A percentile compares a stretch with the other conserved stretches of the same genome.
Evolutionary conservation across 331 rosid species (phyloP).

Genomic region (Ulmus americana): DNA sequence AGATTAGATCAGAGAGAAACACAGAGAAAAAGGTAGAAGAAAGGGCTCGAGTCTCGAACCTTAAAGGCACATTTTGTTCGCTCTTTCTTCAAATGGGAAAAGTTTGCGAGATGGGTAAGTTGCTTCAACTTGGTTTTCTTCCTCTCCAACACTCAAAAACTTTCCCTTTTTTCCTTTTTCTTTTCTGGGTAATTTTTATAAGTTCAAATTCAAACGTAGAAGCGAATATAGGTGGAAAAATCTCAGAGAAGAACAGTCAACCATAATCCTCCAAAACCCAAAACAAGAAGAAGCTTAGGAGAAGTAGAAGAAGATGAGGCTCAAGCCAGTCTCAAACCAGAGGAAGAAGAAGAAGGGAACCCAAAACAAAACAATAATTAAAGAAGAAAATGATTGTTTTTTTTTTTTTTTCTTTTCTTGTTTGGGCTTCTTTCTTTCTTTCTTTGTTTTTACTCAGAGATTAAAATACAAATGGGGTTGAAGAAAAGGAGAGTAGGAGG

Average conservation of each 20-base stretch:
- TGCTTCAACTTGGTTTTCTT: conserved; percentile 3
- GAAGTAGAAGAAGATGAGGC: not conserved
- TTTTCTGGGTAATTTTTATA: not conserved
- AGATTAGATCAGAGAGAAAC: conserved; percentile 22
- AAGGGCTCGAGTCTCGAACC: not conserved
- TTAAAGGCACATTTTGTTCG: conserved; percentile 8
- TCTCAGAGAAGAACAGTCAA: not conserved
- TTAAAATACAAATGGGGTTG: not conserved
- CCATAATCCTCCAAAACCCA: not conserved
- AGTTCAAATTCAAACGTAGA: conserved; percentile 12
- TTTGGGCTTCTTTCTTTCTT: not conserved
- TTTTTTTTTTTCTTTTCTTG: not conserved
- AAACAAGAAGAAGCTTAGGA: not conserved
- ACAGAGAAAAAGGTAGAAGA: not conserved
- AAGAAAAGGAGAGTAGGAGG: not conserved
- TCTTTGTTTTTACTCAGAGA: not conserved
- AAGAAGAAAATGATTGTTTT: not conserved
- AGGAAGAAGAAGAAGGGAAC: not conserved
- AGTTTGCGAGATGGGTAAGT: not conserved
- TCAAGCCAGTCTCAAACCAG: not conserved
- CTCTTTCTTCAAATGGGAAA: not conserved
- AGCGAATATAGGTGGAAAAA: not conserved
- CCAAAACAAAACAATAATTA: not conserved
- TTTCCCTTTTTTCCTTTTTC: not conserved
- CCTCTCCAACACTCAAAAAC: conserved; percentile 4